phyloP scores from a whole-genome alignment of 768 basidiomycete genomes.

The Thelephora aurantiotincta region DNA sequence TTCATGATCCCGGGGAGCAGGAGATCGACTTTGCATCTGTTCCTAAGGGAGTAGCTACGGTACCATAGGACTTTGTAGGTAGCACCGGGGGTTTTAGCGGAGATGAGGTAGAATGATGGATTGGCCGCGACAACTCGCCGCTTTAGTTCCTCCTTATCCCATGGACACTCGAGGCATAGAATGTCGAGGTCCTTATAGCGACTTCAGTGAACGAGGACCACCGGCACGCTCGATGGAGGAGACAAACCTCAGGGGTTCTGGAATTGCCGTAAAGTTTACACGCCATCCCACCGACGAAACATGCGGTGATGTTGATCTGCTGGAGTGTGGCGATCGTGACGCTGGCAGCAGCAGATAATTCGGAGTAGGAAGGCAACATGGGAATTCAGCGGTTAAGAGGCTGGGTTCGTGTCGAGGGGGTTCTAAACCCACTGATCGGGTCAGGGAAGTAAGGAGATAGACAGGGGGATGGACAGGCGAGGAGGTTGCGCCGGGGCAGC shows the following conservation, averaged over 20 bases:
- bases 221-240: not conserved
- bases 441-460: too few species aligned
- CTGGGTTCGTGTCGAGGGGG: too few species aligned
- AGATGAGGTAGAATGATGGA: not conserved
- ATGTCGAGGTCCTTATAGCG: not conserved
- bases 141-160: not conserved
- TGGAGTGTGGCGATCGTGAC: not conserved
- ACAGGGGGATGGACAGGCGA: too few species aligned
- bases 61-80: not conserved
- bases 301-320: not conserved
- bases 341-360: not conserved
- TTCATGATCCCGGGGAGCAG: not conserved
- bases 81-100: not conserved
- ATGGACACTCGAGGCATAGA: not conserved
- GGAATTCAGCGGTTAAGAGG: too few species aligned
- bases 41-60: not conserved
- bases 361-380: not conserved
- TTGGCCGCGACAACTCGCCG: not conserved
- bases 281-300: not conserved
- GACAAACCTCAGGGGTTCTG: not conserved
- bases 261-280: not conserved
- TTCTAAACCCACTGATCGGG: too few species aligned
- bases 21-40: not conserved
- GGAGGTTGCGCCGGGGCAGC: too few species aligned
- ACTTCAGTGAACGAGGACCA: not conserved